Conservation (phyloP, 768 basidiomycete genomes). For the Russula griseocarnosa region DNA sequence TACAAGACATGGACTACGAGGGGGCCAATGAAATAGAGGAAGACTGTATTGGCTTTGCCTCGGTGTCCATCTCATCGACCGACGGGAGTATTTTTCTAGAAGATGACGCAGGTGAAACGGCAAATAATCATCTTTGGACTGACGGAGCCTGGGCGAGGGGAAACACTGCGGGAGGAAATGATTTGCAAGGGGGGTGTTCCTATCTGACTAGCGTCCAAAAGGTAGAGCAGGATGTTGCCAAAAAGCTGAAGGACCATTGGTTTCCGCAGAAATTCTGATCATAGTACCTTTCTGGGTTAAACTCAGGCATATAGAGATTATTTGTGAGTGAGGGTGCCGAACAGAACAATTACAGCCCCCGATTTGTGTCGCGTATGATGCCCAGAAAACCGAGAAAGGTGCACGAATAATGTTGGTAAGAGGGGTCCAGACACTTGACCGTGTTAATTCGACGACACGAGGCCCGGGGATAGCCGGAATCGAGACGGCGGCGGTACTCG, state of each 20-base stretch:
- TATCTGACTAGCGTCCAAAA: slow-evolving; percentile 34
- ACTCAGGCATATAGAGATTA: not conserved
- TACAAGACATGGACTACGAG: slow-evolving; percentile 5
- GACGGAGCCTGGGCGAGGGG: slow-evolving; percentile 10
- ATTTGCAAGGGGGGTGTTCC: not conserved
- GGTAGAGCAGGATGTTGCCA: slow-evolving; percentile 63
- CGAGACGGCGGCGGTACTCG: not conserved
- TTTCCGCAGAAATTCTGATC: slow-evolving; percentile 52
- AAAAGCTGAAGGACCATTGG: slow-evolving; percentile 59
- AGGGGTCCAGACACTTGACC: slow-evolving; percentile 7
- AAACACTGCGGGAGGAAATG: slow-evolving; percentile 1
- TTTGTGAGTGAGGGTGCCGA: not conserved
- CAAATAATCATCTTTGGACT: slow-evolving; percentile 16
- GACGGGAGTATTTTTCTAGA: slow-evolving; percentile 4
- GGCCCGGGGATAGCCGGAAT: slow-evolving; percentile 11
- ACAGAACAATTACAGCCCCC: not conserved
- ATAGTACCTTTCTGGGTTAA: not conserved
- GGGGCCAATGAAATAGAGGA: not conserved
- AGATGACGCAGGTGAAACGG: not conserved
- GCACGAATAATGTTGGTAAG: not conserved
- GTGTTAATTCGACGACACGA: slow-evolving; percentile 17
- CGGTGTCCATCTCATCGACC: not conserved
- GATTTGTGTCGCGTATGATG: not conserved
- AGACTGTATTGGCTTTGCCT: not conserved
- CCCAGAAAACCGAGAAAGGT: too few relatives aligned